Conservation (phyloP, 257 asterid species). For the Nicotiana otophora region DNA sequence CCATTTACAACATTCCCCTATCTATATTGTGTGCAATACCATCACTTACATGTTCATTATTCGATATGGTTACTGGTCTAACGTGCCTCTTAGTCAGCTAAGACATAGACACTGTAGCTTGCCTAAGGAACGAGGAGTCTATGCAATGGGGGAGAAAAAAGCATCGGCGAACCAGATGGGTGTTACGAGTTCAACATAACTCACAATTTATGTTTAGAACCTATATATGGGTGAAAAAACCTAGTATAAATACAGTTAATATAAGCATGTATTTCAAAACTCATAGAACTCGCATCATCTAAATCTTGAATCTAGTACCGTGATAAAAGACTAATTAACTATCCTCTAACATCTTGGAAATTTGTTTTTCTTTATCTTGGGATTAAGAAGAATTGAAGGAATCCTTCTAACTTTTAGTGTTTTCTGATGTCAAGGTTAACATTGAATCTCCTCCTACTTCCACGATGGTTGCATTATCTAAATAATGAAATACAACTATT, state of each 20-base stretch:
- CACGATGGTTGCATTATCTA: neutral
- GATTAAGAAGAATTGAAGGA: neutral
- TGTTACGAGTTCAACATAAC: neutral
- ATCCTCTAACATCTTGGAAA: neutral
- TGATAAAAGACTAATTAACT: too few species aligned
- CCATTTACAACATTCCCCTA: neutral
- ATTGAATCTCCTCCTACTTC: neutral
- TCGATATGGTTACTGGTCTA: neutral
- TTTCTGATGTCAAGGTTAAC: neutral
- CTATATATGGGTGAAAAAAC: neutral
- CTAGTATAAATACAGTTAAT: neutral
- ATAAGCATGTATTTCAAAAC: neutral
- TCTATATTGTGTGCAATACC: neutral
- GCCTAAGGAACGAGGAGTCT: too few species aligned
- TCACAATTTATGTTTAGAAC: neutral
- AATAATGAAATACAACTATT: neutral
- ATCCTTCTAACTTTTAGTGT: neutral
- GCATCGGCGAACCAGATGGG: too few species aligned
- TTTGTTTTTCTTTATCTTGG: neutral
- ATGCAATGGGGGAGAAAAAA: too few species aligned
- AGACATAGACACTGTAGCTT: too few species aligned
- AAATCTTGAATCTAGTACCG: neutral
- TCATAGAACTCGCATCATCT: neutral
- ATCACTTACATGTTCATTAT: neutral
- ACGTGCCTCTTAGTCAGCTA: too few species aligned